Base-by-base conservation (phyloP, 2,329 filamentous ascomycete species). In the Verticillium longisporum region DNA sequence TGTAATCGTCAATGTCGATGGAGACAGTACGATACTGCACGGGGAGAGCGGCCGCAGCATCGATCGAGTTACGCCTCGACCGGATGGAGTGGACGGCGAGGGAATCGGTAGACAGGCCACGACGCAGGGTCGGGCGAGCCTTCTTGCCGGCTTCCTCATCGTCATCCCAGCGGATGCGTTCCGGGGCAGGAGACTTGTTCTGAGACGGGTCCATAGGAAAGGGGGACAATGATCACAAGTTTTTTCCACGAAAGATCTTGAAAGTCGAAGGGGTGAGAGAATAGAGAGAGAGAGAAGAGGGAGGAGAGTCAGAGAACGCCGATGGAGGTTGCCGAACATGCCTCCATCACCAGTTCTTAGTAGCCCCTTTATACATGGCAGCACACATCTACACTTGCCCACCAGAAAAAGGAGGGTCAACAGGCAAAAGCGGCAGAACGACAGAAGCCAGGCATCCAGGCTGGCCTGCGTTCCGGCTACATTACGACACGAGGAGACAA, bases 1-100 rank as follows among this genome's bases (percentile, higher is more conserved):
- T 77, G 59, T 77, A 78, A 63, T 81, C 81, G 54, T 79, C 78
- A 62, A 85, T 82, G 14, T 81, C 79, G 66, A 87, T 84, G 13
- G 63, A 65, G 54, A 83, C 71, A 3, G 80, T 83, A 55, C 81
- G 78, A 67, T 84, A 84, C 63, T 83, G 78, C 59, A 83, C 81
- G n/a, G 81, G 81, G 57, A 83, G 70, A 3, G 72, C 73, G 14
- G 75, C 71, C 2, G 72, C 68, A 4, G 75, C 77, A 60, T 80
- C 77, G 34, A 80, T 74, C 57, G 68, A 66, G 57, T 72, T 71
- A 50, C 72, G 72, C 21, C 72, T 68, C 6, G 74, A 75, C 38
- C 70, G 71, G 32, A 74, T 69, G 55, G 75, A 75, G 59, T 71
- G 74, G 61, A 78, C 78, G 53, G 75, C 77, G 66, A 79, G 70